Evolutionary conservation across 768 basidiomycete genomes (phyloP).

Genomic region (Phaeotremella skinneri): DNA sequence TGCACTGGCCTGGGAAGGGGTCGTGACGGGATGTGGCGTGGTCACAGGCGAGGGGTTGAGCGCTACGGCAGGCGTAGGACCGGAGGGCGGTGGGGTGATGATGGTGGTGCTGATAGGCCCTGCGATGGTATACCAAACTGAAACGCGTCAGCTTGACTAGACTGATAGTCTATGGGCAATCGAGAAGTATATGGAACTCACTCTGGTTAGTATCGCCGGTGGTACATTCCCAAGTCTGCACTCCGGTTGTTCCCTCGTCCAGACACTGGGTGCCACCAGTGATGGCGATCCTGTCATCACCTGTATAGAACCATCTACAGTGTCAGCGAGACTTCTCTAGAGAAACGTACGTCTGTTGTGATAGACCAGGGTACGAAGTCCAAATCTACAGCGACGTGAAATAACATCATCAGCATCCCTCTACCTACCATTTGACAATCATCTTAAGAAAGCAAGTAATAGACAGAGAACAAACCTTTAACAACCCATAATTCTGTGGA

Average conservation of each 20-base stretch:
- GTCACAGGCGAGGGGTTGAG: conserved; percentile 8
- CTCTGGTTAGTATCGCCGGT: conserved; percentile 19
- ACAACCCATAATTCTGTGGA: conserved; percentile 15
- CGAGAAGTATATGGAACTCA: not conserved
- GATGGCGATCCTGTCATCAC: conserved; percentile 31
- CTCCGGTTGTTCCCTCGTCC: conserved; percentile 20
- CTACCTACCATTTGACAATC: not conserved
- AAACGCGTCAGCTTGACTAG: not conserved
- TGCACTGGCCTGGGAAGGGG: conserved; percentile 1
- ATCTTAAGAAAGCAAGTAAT: not conserved
- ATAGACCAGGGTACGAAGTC: conserved; percentile 19
- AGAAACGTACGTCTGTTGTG: conserved; percentile 13
- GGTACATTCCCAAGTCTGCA: conserved; percentile 18
- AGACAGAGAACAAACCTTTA: conserved; percentile 18
- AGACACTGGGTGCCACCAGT: conserved; percentile 39
- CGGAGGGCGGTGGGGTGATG: not conserved
- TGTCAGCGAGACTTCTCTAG: not conserved
- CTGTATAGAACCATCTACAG: conserved; percentile 21
- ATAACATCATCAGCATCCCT: not conserved
- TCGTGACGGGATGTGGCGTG: conserved; percentile 9
- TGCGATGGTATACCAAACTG: not conserved
- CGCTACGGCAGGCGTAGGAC: conserved; percentile 7
- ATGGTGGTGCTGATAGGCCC: not conserved
- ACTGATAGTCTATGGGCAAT: not conserved
- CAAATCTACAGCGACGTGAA: conserved; percentile 7